Percentiles rank a stretch among this genome's conserved stretches.
Evolutionary conservation across 1,139 yeast species (phyloP).

Genomic region (Candida sanyaensis): DNA sequence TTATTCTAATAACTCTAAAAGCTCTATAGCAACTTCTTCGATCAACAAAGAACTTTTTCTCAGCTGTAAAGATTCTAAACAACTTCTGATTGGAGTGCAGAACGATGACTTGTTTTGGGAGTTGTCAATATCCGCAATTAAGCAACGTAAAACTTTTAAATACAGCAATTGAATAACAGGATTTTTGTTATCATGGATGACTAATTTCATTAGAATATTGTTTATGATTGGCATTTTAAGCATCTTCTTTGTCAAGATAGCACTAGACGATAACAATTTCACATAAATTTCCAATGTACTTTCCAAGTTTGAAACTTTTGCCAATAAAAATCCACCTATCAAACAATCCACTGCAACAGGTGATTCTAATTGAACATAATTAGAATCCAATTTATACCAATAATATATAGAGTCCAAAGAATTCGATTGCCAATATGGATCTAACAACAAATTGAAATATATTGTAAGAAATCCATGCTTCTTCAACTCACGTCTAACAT

Average conservation of each 20-base stretch:
- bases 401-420: constrained; percentile 58
- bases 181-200: constrained; percentile 25
- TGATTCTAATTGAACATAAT: constrained; percentile 24
- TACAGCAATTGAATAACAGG: constrained; percentile 41
- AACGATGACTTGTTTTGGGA: constrained; percentile 3
- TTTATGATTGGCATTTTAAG: constrained; percentile 27
- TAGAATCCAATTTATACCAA: constrained; percentile 38
- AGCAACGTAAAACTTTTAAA: constrained; percentile 31
- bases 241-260: constrained; percentile 24
- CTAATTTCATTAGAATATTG: constrained; percentile 31
- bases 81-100: constrained; percentile 6
- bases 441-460: constrained; percentile 50
- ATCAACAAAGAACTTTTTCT: constrained; percentile 36
- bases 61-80: constrained; percentile 21
- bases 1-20: constrained; percentile 16
- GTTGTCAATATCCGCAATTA: constrained; percentile 16
- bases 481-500: constrained; percentile 40
- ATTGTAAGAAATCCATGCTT: constrained; percentile 44
- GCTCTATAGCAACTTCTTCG: constrained; percentile 36
- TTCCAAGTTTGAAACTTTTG: constrained; percentile 43
- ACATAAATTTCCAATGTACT: constrained; percentile 41
- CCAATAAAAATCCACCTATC: constrained; percentile 40
- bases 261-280: constrained; percentile 29
- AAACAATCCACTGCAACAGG: constrained; percentile 34
- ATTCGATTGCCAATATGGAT: constrained; percentile 72